These are phyloP conservation scores for Pistacia atlantica DNA, from an alignment of 345 rosid species.

Conservation along the genomic window DNA sequence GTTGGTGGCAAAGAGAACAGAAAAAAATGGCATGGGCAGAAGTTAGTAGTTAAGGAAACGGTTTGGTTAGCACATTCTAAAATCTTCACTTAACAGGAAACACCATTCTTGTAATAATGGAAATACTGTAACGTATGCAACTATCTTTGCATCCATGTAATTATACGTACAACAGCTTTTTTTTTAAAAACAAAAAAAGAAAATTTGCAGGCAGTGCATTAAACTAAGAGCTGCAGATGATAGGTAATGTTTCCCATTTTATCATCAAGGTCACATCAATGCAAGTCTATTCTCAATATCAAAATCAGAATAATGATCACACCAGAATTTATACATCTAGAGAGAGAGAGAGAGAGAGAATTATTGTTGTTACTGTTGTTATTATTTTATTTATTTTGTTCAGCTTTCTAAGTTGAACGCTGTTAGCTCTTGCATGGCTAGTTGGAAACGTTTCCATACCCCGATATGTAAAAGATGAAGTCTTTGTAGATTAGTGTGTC, in stretches of 20 bases:
- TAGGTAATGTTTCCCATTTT: slow-evolving; percentile 29
- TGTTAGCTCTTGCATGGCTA: slow-evolving; percentile 29
- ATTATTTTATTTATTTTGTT: not conserved
- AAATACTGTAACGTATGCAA: not conserved
- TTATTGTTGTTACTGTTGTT: not conserved
- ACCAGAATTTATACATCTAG: not conserved
- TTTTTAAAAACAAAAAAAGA: too few species aligned
- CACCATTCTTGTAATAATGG: not conserved
- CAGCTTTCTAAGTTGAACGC: slow-evolving; percentile 21
- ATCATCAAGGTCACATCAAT: slow-evolving; percentile 33
- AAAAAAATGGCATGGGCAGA: slow-evolving; percentile 8
- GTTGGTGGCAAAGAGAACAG: slow-evolving; percentile 14
- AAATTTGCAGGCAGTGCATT: slow-evolving; percentile 4
- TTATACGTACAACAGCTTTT: not conserved
- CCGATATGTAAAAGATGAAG: slow-evolving; percentile 7
- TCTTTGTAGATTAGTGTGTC: slow-evolving; percentile 17
- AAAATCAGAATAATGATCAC: not conserved
- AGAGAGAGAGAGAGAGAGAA: not conserved
- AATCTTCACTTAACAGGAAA: slow-evolving; percentile 12
- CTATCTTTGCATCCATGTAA: not conserved
- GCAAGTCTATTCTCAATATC: slow-evolving; percentile 21
- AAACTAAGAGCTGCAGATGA: slow-evolving; percentile 20
- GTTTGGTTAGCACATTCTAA: slow-evolving; percentile 16
- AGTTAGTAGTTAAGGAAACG: slow-evolving; percentile 24
- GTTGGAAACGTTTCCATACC: slow-evolving; percentile 24